Evolutionary conservation across 495 filamentous ascomycete genomes (phyloP), one percentile per base, ranked within the genome.

Genomic region (Aspergillus funiculosus): DNA sequence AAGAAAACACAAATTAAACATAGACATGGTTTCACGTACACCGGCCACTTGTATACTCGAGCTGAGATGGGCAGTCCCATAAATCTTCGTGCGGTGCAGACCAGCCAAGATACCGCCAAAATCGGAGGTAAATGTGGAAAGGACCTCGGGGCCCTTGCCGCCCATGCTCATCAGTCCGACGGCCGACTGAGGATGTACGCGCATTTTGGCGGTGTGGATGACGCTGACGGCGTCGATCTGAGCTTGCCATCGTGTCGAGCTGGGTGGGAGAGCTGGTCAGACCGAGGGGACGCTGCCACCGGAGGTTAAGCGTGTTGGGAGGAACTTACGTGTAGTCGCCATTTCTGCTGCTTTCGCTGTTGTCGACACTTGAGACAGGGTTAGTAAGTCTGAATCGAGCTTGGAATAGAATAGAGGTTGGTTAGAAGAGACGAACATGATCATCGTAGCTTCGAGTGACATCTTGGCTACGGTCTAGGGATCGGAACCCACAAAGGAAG

Each of bases 141-240:
- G 77, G 45, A 97, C 89, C 69, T 99, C 94, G 30, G 92, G 92
- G 9, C 89, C 89, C 58, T 90, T 91, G 56, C 92, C 92, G 46
- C 87, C 92, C 90, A 97, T 96, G 66, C 87, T 95, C 89, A 99
- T 95, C 38, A 99, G 75, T 48, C 92, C 92, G 43, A 97, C 94
- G 17, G 89, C 91, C 9, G 89, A 95, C 69, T 99, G 92, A 17
- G 92, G 86, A 66, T 99, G 94, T 63, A 79, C 85, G 69, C 88
- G 81, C 52, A 90, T 94, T 68, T 97, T 94, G 57, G 84, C 84
- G 52, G 84, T 86, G 73, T 95, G 96, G 62, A 96, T 84, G 64
- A 96, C 83, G 62, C 85, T 89, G 56, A 94, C 87, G 35, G 91
- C 89, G 67, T 99, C 94, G 56, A 85, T 71, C 73, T 97, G 92